Base-by-base conservation (phyloP, 768 basidiomycete genomes). In the Galerina sulciceps region DNA sequence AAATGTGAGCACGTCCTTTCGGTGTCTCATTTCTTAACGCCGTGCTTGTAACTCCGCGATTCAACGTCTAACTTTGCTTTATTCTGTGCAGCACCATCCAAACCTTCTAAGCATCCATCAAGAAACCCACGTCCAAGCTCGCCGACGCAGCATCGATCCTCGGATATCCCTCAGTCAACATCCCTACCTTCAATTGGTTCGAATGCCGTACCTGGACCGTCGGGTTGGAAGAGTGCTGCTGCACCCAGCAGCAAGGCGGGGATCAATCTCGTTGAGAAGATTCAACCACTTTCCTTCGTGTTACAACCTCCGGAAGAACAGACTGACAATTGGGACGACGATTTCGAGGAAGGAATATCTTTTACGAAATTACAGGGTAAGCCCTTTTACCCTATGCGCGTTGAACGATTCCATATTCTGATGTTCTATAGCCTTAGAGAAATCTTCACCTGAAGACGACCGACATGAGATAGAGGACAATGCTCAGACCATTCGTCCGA, bases 271-370 rank as follows among this genome's bases (percentile, higher is more conserved):
- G 79, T 74, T 15, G 82, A 83, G 63, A 84, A 83, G 71, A 81
- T 82, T 41, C 79, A 89, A 49, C 89, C 90, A 4, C 75, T 85
- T 53, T 83, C 84, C 4, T 88, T 90, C 62, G 83, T 80, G 14
- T 74, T 91, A 20, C 88, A 86, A 58, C 82, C 85, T 20, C 90
- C 89, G 15, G 91, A 95, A 75, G 89, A 93, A 63, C 91, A 93
- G 70, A 91, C 89, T 1, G 95, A 97, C 70, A 96, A 95, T 62
- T 99, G 97, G 97, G 97, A 99, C 67, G 93, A 95, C 62, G 97
- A 99, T 69, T 99, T 99, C 63, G 94, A 95, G 69, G 94, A 93
- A 63, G 94, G 90, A 1, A 94, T 95, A 35, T 94, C 93, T 0
- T 85, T 93, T 53, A 86, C 89, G 8, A 96, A 95, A 72, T 72